Base-by-base conservation (phyloP, 2,329 filamentous ascomycete species). In the Trematosphaeria pertusa region DNA sequence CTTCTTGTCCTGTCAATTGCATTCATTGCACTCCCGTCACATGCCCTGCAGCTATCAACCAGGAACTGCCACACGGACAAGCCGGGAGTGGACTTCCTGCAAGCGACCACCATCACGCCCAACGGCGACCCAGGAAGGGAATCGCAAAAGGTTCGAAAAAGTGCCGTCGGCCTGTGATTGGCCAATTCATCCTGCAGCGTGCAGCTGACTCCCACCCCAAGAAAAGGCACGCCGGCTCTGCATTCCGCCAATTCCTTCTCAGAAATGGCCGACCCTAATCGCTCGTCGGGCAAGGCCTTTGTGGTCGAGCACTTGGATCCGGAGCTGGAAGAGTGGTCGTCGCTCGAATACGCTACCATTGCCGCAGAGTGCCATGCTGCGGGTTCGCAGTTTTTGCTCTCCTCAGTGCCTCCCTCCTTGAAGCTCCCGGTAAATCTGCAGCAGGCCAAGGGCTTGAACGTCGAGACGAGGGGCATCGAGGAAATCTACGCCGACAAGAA, bases 271-370 rank as follows among this genome's bases (percentile, higher is more conserved):
- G 52, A 56, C 58, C 28, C 45, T 48, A 49, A 32, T 37, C 32
- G 46, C 8, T 26, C 46, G n/a, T 33, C 59, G 15, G 65, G 61
- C 50, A 89, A 91, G 74, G 92, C 86, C 33, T 97, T 94, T 75
- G 89, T 97, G 64, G 92, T 97, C 62, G 93, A 97, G 78, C 93
- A 99, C 74, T 86, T 99, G 56, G 94, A 99, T 76, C 87, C 89
- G 31, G 94, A 99, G 74, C 82, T 99, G 21, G 94, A 95, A 24
- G 83, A 85, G 31, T 99, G 94, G 94, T 97, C 94, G 18, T 86
- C 90, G 55, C 83, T 97, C 42, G 94, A 99, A 77, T 99, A 99
- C 76, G 78, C 85, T 44, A 84, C 88, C 65, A 97, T 99, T 69
- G 91, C 91, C 40, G 78, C 82, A 50, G 94, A 99, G 78, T 91